A percentile compares a stretch with the other conserved stretches of the same genome.
These are phyloP conservation scores for Amoebophrya sp. DNA, from an alignment of 169 alveolate species.

Conservation along the genomic window DNA sequence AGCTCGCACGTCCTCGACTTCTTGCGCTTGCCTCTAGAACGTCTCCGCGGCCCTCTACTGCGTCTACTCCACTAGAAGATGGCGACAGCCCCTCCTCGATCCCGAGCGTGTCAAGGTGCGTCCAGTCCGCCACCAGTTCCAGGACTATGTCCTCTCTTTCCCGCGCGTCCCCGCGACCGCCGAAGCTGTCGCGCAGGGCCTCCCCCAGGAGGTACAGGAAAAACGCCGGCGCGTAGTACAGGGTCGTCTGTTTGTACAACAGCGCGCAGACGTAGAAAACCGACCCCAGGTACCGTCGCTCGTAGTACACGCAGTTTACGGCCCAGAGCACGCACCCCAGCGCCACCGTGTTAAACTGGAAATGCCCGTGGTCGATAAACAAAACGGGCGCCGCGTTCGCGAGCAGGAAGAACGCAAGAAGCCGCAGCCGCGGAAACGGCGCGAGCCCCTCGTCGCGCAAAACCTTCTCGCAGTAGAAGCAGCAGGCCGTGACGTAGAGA, in stretches of 20 bases:
- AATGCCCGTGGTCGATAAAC: conserved; percentile 75
- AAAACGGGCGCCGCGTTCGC: conserved; percentile 46
- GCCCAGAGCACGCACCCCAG: conserved; percentile 67
- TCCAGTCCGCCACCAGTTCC: too few relatives aligned
- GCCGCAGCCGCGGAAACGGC: neutral
- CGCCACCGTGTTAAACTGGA: conserved; percentile 64
- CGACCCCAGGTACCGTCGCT: neutral
- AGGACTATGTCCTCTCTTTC: too few relatives aligned
- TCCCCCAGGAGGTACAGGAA: conserved; percentile 4
- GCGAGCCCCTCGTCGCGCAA: neutral
- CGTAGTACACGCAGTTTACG: conserved; percentile 12
- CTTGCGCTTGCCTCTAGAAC: too few relatives aligned
- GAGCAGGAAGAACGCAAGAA: neutral
- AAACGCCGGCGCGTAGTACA: conserved; percentile 64
- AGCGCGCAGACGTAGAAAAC: conserved; percentile 36
- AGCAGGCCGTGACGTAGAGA: conserved; percentile 45
- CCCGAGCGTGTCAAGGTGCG: too few relatives aligned
- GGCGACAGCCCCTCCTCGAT: too few relatives aligned
- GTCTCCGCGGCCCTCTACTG: too few relatives aligned
- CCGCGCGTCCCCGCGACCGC: too few relatives aligned
- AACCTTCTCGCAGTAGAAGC: conserved; percentile 13
- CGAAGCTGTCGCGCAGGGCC: too few relatives aligned
- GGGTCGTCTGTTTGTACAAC: conserved; percentile 64
- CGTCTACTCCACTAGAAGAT: too few relatives aligned
- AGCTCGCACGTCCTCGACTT: too few relatives aligned